A percentile compares a stretch with the other conserved stretches of the same genome.
phyloP scores from a whole-genome alignment of 805 yeast species.

The Pichia insulana region DNA sequence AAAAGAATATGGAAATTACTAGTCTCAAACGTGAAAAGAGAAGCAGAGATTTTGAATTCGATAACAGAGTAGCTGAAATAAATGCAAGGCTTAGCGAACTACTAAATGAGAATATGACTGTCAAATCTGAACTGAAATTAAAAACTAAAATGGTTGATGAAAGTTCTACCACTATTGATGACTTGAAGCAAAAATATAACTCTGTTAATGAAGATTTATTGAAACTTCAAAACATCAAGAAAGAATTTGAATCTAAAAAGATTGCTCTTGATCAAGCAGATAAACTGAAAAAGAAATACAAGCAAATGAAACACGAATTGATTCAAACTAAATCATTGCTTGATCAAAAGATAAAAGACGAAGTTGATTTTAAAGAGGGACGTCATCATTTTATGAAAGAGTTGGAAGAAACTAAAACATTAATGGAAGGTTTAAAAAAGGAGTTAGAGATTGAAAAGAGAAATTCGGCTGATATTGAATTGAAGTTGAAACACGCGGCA shows the following conservation, averaged over 20 bases:
- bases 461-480: slow-evolving; percentile 17
- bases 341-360: slow-evolving; percentile 35
- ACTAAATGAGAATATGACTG: slow-evolving; percentile 10
- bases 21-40: slow-evolving; percentile 9
- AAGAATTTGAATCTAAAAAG: slow-evolving; percentile 14
- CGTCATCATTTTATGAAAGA: slow-evolving; percentile 35
- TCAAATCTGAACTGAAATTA: slow-evolving; percentile 28
- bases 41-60: slow-evolving; percentile 2
- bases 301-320: slow-evolving; percentile 38
- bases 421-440: slow-evolving; percentile 21
- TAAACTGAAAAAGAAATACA: slow-evolving; percentile 24
- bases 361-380: slow-evolving; percentile 33
- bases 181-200: neutral
- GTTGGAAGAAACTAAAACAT: slow-evolving; percentile 28
- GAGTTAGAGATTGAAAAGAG: slow-evolving; percentile 25
- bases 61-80: slow-evolving; percentile 1
- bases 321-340: slow-evolving; percentile 33
- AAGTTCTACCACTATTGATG: neutral
- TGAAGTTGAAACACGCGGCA: slow-evolving; percentile 23
- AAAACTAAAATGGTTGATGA: neutral
- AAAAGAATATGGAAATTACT: slow-evolving; percentile 29
- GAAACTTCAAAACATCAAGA: slow-evolving; percentile 29
- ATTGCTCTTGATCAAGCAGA: slow-evolving; percentile 23
- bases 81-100: slow-evolving; percentile 5
- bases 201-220: slow-evolving; percentile 23